Evolutionary conservation across 129 eudicot species (phyloP).

Genomic region (Centrapalus pauciflorus): DNA sequence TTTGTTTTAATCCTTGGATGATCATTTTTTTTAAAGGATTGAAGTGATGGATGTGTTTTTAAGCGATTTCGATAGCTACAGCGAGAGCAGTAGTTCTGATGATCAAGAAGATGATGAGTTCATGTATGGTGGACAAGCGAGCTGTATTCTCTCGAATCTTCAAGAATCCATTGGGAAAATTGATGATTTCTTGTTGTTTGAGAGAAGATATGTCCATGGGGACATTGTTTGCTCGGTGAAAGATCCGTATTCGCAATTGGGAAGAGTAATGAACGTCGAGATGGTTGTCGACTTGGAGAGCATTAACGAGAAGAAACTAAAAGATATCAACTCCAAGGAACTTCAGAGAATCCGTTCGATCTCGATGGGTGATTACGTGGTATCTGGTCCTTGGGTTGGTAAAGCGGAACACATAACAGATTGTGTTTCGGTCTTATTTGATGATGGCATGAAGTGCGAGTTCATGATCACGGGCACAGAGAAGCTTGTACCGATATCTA

Average conservation of each 20-base stretch:
- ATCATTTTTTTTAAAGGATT: neutral
- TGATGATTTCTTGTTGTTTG: slow-evolving; percentile 84
- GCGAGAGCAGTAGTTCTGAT: slow-evolving; percentile 78
- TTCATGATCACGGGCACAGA: slow-evolving; percentile 40
- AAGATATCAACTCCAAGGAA: slow-evolving; percentile 40
- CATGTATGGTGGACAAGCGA: slow-evolving; percentile 73
- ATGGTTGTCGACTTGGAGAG: slow-evolving; percentile 71
- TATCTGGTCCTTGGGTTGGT: slow-evolving; percentile 79
- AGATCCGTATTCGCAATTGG: slow-evolving; percentile 67
- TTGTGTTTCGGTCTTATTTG: slow-evolving; percentile 52
- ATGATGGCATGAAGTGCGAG: slow-evolving; percentile 68
- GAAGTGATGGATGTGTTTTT: slow-evolving; percentile 54
- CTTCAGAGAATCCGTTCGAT: slow-evolving; percentile 56
- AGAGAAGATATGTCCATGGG: slow-evolving; percentile 58
- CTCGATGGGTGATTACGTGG: slow-evolving; percentile 59
- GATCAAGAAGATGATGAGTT: slow-evolving; percentile 71
- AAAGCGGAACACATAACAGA: slow-evolving; percentile 66
- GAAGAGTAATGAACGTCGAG: slow-evolving; percentile 51
- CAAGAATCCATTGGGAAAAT: slow-evolving; percentile 78
- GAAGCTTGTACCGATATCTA: slow-evolving; percentile 49
- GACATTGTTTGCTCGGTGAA: slow-evolving; percentile 49
- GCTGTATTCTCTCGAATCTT: slow-evolving; percentile 64
- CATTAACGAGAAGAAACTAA: slow-evolving; percentile 41
- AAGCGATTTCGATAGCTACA: slow-evolving; percentile 75
- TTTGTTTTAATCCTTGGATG: neutral